Conservation (phyloP, 768 basidiomycete species). For the Imleria badia region DNA sequence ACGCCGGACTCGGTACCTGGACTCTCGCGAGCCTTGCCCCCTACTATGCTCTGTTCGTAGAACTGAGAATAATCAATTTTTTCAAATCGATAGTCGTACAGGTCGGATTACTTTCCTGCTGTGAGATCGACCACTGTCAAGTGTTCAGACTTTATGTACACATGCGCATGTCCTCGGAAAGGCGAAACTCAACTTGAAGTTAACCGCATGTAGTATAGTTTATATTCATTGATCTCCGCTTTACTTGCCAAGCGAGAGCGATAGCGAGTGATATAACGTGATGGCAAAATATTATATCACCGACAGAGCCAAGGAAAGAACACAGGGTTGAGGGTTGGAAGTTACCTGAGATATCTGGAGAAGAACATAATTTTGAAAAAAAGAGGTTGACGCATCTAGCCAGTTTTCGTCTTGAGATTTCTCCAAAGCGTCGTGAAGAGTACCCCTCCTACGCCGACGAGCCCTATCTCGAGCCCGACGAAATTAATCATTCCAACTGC, state of each 20-base stretch:
- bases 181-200: background rate
- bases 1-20: background rate
- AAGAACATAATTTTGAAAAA: background rate
- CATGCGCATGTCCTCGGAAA: background rate
- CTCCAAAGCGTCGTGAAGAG: conserved; percentile 59
- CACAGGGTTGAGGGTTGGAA: background rate
- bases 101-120: background rate
- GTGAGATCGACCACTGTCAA: background rate
- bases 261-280: background rate
- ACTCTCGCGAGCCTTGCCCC: too few relatives aligned
- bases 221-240: conserved; percentile 1
- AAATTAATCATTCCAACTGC: conserved; percentile 56
- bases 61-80: background rate
- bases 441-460: conserved; percentile 57
- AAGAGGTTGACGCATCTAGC: conserved; percentile 30
- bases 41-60: background rate
- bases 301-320: background rate
- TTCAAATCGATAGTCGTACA: background rate
- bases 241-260: background rate
- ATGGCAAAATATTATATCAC: background rate
- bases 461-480: conserved; percentile 56
- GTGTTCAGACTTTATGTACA: background rate
- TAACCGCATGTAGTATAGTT: background rate
- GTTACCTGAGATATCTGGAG: background rate
- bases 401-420: conserved; percentile 62